phyloP scores from a whole-genome alignment of 768 basidiomycete species.

The Crassisporium funariophilum region DNA sequence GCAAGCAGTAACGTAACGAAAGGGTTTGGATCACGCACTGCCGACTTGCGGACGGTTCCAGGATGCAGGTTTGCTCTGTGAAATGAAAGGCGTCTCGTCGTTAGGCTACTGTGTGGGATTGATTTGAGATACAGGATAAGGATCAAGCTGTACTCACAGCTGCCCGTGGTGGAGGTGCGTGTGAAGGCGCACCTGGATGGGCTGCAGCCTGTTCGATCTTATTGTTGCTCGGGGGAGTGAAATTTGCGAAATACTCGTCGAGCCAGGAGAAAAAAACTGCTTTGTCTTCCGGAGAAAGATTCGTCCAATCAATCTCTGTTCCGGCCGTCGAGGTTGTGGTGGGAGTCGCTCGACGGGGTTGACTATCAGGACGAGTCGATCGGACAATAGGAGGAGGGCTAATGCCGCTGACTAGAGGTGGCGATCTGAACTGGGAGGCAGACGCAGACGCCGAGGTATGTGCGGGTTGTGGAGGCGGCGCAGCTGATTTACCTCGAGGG shows the following conservation, averaged over 20 bases:
- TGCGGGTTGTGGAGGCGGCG: constrained; percentile 26
- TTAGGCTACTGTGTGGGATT: neutral
- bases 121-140: neutral
- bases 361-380: constrained; percentile 32
- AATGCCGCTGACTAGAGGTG: constrained; percentile 7
- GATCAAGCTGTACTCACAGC: constrained; percentile 27
- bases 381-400: constrained; percentile 36
- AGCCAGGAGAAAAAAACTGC: constrained; percentile 76
- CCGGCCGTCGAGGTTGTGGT: constrained; percentile 13
- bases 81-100: neutral
- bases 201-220: constrained; percentile 11
- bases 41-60: constrained; percentile 23
- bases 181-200: constrained; percentile 8
- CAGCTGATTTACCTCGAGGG: constrained; percentile 17
- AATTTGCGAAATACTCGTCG: constrained; percentile 74
- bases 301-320: constrained; percentile 62
- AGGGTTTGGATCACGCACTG: constrained; percentile 27
- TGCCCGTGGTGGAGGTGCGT: constrained; percentile 22
- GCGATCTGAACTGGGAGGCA: constrained; percentile 16
- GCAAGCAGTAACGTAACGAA: constrained; percentile 1
- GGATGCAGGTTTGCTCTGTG: constrained; percentile 28
- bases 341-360: constrained; percentile 10
- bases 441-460: constrained; percentile 11
- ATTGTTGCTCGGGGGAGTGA: constrained; percentile 16
- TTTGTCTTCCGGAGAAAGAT: constrained; percentile 69